phyloP scores from a whole-genome alignment of 352 stramenopile species.

The Pythium diclinum region DNA sequence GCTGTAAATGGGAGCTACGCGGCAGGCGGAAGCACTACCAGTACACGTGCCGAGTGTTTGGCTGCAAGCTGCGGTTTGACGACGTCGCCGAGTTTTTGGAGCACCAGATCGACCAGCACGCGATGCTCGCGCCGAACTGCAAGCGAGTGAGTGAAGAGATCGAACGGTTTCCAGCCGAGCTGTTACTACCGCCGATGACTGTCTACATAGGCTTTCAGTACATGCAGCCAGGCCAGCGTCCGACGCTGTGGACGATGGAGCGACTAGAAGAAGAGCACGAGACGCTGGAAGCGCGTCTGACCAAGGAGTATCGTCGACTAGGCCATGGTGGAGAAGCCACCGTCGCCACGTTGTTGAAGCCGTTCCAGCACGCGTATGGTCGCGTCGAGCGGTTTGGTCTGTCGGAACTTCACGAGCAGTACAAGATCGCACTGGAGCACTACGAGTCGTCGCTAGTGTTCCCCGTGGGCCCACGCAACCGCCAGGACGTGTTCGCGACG shows the following conservation, averaged over 20 bases:
- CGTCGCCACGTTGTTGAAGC: constrained; percentile 9
- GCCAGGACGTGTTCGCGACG: constrained; percentile 14
- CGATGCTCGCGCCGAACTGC: constrained; percentile 38
- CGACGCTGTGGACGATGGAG: constrained; percentile 44
- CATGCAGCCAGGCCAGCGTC: constrained; percentile 30
- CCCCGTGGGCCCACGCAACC: constrained; percentile 16
- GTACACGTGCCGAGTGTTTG: constrained; percentile 20
- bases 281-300: constrained; percentile 28
- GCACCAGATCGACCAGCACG: constrained; percentile 57
- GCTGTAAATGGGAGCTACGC: neutral
- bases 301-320: neutral
- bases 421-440: constrained; percentile 51
- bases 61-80: constrained; percentile 26
- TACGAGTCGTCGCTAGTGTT: constrained; percentile 55
- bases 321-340: neutral
- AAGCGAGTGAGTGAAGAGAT: constrained; percentile 36
- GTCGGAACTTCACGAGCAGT: constrained; percentile 46
- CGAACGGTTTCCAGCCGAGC: constrained; percentile 31
- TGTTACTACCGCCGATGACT: constrained; percentile 41
- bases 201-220: constrained; percentile 56
- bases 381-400: constrained; percentile 37
- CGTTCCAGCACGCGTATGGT: constrained; percentile 44
- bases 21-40: neutral
- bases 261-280: constrained; percentile 40
- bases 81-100: constrained; percentile 46